Percentiles rank a stretch among this genome's conserved stretches.
These are phyloP conservation scores for Mycena capillaripes DNA, from an alignment of 768 basidiomycete species.

Conservation along the genomic window DNA sequence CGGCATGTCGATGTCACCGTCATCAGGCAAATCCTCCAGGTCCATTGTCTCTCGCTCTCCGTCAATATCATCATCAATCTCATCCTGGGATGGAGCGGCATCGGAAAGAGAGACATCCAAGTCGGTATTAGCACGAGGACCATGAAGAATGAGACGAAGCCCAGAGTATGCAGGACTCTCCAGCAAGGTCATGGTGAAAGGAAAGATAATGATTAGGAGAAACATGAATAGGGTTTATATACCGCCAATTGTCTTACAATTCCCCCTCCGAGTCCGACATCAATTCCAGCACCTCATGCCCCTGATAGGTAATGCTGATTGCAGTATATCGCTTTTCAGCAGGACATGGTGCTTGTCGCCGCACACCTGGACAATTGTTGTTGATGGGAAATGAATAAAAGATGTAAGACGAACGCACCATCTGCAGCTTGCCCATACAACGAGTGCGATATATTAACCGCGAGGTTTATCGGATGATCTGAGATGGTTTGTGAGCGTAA, in stretches of 20 bases:
- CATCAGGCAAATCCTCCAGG: neutral
- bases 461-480: too few species aligned
- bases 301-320: conserved; percentile 9
- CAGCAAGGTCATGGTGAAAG: neutral
- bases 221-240: conserved; percentile 13
- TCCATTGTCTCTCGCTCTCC: conserved; percentile 23
- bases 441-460: neutral
- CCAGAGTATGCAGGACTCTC: conserved; percentile 3
- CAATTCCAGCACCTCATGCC: conserved; percentile 15
- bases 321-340: conserved; percentile 8
- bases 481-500: too few species aligned
- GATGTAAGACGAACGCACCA: neutral
- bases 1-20: too few species aligned
- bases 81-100: conserved; percentile 3
- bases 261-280: neutral
- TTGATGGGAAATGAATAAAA: neutral
- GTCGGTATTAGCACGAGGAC: neutral
- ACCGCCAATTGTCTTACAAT: neutral
- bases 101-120: neutral
- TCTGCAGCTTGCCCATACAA: neutral
- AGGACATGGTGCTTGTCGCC: too few species aligned
- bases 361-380: neutral
- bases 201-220: conserved; percentile 9
- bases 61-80: conserved; percentile 30
- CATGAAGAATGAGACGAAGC: neutral